Base-by-base conservation (phyloP, 805 yeast species). In the Schwanniomyces vanrijiae region DNA sequence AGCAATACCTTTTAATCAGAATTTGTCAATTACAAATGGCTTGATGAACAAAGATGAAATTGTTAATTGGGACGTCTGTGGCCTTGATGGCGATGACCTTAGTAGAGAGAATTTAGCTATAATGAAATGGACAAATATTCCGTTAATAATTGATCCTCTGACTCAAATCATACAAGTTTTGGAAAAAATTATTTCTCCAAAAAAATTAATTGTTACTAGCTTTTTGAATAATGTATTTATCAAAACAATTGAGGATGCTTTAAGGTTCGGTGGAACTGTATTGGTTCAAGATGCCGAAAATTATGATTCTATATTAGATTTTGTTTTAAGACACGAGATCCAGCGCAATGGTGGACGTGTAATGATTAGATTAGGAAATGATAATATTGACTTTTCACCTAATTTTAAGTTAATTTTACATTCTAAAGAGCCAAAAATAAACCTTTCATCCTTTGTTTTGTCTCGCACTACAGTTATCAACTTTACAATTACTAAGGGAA, bases 191-290 rank as follows among this genome's bases (percentile, higher is more conserved):
- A 19, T 50, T n/a, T 51, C 51, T 0, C 69, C 73, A 0, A 64
- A 66, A 38, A 73, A 71, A 44, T 55, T 83, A 5, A 65, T 76
- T 2, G 59, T 82, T 0, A 80, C 96, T 0, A 87, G 95, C 55
- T 88, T 92, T 58, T 63, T 86, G 38, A 90, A 87, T 55, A 78
- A 74, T 4, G 80, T 85, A 0, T 88, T 84, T 60, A 60, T 78
- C 2, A 84, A 82, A 52, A 86, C 81, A 37, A 58, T 92, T 13
- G 96, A 90, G 60, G 86, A 89, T 56, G 85, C 96, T 0, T 60
- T 91, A 22, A 71, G 94, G 52, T 91, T 91, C 72, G 97, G 98
- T 4, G 90, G 88, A 2, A 56, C 79, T 0, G 68, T 92, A 6
- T 59, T 91, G 11, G 75, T 92, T 14, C 81, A 81, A 53, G 92